phyloP scores from a whole-genome alignment of 2,329 filamentous ascomycete genomes.

The Harringtonia lauricola region DNA sequence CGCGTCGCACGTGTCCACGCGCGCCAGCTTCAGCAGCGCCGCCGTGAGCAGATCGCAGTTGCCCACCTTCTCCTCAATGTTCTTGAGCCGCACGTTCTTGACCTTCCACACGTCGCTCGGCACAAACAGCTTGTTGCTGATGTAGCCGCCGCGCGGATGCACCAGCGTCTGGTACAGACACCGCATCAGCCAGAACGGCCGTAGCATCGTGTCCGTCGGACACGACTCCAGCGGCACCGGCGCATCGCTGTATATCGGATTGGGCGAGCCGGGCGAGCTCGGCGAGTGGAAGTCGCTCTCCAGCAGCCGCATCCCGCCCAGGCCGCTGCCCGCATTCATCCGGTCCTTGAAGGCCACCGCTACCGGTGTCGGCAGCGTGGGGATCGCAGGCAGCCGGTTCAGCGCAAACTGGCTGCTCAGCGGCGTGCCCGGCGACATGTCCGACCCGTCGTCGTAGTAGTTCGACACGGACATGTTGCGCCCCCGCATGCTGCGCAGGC shows the following conservation, averaged over 20 bases:
- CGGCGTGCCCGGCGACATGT: slow-evolving; percentile 64
- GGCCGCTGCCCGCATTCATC: slow-evolving; percentile 40
- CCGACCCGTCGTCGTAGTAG: slow-evolving; percentile 47
- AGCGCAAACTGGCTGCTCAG: slow-evolving; percentile 55
- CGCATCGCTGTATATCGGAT: slow-evolving; percentile 48
- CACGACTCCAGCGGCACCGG: slow-evolving; percentile 82
- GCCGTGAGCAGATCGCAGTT: slow-evolving; percentile 88
- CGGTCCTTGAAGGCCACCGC: slow-evolving; percentile 50
- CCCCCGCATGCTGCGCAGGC: slow-evolving; percentile 58
- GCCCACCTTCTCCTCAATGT: slow-evolving; percentile 84
- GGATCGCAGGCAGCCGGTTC: slow-evolving; percentile 40
- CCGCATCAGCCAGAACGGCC: slow-evolving; percentile 96
- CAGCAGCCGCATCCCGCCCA: slow-evolving; percentile 68
- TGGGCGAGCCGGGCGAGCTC: slow-evolving; percentile 49
- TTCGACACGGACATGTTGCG: slow-evolving; percentile 61
- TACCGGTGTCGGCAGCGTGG: slow-evolving; percentile 57
- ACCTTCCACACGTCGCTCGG: slow-evolving; percentile 90
- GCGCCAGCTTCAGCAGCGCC: slow-evolving; percentile 69
- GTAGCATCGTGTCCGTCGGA: slow-evolving; percentile 76
- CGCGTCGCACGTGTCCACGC: slow-evolving; percentile 80
- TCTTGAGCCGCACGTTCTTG: slow-evolving; percentile 85
- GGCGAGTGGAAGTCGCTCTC: slow-evolving; percentile 71
- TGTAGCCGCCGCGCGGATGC: slow-evolving; percentile 82
- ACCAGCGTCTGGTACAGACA: slow-evolving; percentile 85
- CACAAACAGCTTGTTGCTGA: slow-evolving; percentile 85